Evolutionary conservation across 768 basidiomycete species (phyloP).

Genomic region (Phlegmacium glaucopus): DNA sequence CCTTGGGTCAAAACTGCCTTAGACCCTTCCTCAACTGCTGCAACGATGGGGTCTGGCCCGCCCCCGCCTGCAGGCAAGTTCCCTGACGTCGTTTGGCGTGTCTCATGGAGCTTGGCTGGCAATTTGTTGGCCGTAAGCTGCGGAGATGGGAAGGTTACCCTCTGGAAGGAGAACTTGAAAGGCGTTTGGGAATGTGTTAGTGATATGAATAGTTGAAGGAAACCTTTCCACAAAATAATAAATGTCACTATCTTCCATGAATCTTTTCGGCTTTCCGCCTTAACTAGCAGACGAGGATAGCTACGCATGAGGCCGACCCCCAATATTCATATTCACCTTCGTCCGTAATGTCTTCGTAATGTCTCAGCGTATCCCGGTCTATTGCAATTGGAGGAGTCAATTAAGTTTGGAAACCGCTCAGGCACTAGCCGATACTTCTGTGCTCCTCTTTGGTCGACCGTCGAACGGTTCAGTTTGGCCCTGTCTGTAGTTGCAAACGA

Average conservation of each 20-base stretch:
- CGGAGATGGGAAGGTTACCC: slow-evolving; percentile 95
- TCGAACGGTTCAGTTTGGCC: too few species aligned
- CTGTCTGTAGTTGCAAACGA: too few species aligned
- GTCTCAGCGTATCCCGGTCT: too few species aligned
- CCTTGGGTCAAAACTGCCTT: slow-evolving; percentile 81
- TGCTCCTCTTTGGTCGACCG: too few species aligned
- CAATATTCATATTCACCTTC: too few species aligned
- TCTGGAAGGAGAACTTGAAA: slow-evolving; percentile 97
- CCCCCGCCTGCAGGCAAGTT: slow-evolving; percentile 71
- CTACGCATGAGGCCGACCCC: too few species aligned
- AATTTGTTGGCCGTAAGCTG: slow-evolving; percentile 96
- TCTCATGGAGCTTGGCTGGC: slow-evolving; percentile 95
- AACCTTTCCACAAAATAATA: background rate
- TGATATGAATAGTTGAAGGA: slow-evolving; percentile 78
- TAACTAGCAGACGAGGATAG: too few species aligned
- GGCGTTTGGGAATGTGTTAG: slow-evolving; percentile 97
- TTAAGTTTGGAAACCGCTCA: too few species aligned
- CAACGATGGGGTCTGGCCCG: slow-evolving; percentile 40
- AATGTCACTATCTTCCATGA: background rate
- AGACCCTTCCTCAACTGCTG: slow-evolving; percentile 59
- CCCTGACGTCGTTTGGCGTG: slow-evolving; percentile 98
- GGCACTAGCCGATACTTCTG: too few species aligned
- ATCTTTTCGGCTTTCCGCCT: background rate
- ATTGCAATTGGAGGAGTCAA: too few species aligned
- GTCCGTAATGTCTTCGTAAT: too few species aligned